Evolutionary conservation across 805 yeast species (phyloP), one percentile per base, ranked within the genome.

Genomic region (Ogataea saltuana): DNA sequence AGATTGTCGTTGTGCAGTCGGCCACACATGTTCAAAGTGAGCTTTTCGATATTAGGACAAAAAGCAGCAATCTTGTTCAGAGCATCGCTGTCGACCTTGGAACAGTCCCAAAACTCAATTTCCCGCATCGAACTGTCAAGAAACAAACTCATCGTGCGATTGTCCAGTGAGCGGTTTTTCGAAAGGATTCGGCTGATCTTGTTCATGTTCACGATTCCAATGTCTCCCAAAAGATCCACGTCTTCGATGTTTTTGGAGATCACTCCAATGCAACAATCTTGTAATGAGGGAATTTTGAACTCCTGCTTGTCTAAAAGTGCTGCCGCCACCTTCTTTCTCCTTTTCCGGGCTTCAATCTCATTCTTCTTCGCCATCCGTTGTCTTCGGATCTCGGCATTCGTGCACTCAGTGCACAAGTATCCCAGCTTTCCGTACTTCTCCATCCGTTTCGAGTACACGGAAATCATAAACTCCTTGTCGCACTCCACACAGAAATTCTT

Each of bases 31-130:
- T 81, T 80, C 33, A 93, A 67, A 0, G 83, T 83, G 33, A 93
- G 61, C 1, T 71, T 62, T 50, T 76, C 81, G 3, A 93, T 48
- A 20, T 82, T 71, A 0, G 97, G 96, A 53, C 96, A 87, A 59
- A 68, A 84, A 0, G 95, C 72, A 0, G 90, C 89, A 28, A 93
- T 78, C 50, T 80, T 72, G 53, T 77, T 75, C 48, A 83, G 74
- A 0, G 93, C 76, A 47, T 77, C 83, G 30, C 75, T 72, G 18
- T 80, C 77, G 13, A 93, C 71, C 37, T 80, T 81, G 0, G 97
- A 88, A 61, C 99, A 93, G 65, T 93, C 99, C 89, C 96, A 88
- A 49, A 93, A 80, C 49, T 85, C 85, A 21, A 93, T 65, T 3
- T 66, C 61, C 42, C 65, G 75, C 37, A 80, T 60, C 12, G 74